These are phyloP conservation scores for Candida arabinofermentans DNA, from an alignment of 805 yeast species.

Conservation along the genomic window DNA sequence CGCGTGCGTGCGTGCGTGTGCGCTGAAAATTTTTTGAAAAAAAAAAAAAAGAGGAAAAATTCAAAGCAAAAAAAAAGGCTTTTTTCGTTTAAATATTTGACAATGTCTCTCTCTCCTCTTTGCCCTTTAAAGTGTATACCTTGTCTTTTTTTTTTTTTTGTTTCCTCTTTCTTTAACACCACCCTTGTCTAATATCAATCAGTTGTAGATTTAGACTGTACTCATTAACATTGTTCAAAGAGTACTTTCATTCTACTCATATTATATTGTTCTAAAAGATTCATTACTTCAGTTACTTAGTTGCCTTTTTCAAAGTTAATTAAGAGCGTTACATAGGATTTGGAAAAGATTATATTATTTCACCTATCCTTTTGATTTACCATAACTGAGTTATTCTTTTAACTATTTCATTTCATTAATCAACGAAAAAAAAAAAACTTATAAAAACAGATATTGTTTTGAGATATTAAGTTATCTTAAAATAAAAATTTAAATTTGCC, in stretches of 20 bases:
- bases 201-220: neutral
- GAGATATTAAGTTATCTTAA: slow-evolving; percentile 25
- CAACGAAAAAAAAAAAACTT: neutral
- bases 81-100: no score
- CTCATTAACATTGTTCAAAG: neutral
- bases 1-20: no score
- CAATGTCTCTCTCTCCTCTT: no score
- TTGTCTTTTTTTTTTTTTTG: neutral
- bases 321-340: neutral
- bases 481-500: neutral
- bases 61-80: no score
- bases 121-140: neutral
- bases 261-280: no score
- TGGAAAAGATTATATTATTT: neutral
- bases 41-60: no score
- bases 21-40: no score
- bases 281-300: neutral
- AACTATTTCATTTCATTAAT: no score
- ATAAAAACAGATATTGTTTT: slow-evolving; percentile 1
- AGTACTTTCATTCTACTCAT: neutral
- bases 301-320: neutral
- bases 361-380: no score
- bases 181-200: neutral
- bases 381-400: no score
- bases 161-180: neutral